Conservation (phyloP, 2,329 filamentous ascomycete genomes). For the Cordyceps tenuipes region DNA sequence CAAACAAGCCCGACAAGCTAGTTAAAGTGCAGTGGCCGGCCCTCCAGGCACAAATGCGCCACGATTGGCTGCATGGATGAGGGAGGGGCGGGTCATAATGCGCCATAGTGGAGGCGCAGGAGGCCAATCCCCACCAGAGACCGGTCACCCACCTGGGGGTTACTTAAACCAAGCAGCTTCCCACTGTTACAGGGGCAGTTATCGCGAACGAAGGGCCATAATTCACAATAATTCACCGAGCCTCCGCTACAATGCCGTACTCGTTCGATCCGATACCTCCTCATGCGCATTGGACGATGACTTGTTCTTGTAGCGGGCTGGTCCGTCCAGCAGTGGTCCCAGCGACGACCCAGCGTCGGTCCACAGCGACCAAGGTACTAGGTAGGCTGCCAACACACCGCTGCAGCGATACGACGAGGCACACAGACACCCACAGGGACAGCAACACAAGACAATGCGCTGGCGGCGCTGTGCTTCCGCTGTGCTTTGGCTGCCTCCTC, state of each 20-base stretch:
- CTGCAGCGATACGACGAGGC: neutral
- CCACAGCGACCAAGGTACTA: too few relatives aligned
- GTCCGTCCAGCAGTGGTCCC: too few relatives aligned
- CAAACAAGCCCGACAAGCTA: neutral
- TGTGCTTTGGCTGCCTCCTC: neutral
- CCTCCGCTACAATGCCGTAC: too few relatives aligned
- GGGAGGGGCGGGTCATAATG: neutral
- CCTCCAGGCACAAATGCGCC: conserved; percentile 8
- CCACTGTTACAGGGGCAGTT: too few relatives aligned
- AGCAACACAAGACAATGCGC: neutral
- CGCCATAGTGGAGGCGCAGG: neutral
- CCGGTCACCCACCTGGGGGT: neutral
- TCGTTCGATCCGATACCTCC: too few relatives aligned
- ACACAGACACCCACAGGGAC: neutral
- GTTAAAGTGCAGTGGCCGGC: neutral
- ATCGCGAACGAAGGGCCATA: too few relatives aligned
- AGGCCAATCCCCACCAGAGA: neutral
- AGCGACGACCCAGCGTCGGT: too few relatives aligned
- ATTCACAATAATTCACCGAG: too few relatives aligned
- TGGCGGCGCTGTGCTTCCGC: neutral
- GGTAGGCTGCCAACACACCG: neutral
- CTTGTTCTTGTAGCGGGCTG: too few relatives aligned
- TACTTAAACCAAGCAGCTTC: neutral
- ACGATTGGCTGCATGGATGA: conserved; percentile 1
- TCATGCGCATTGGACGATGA: too few relatives aligned